Percentiles rank a stretch among this genome's conserved stretches.
phyloP scores from a whole-genome alignment of 148 eudicot species.

The Nepenthes mirabilis region DNA sequence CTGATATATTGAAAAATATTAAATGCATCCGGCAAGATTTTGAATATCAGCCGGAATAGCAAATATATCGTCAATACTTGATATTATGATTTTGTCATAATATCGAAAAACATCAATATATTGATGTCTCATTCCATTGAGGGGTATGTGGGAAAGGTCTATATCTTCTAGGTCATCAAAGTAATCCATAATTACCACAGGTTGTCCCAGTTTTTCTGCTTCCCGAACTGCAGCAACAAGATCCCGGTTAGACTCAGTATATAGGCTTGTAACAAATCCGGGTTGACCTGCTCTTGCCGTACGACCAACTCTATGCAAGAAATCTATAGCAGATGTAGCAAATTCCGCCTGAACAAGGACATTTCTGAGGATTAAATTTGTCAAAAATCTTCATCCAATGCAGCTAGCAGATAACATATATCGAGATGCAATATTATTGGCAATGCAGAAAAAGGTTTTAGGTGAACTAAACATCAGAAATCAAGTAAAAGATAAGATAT shows the following conservation, averaged over 20 bases:
- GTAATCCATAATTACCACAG: constrained; percentile 43
- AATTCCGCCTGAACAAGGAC: constrained; percentile 66
- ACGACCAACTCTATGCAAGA: constrained; percentile 92
- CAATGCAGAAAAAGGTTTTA: background rate
- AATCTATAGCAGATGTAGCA: constrained; percentile 87
- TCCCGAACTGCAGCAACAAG: constrained; percentile 85
- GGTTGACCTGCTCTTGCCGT: constrained; percentile 95
- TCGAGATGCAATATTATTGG: background rate
- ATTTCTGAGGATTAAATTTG: background rate
- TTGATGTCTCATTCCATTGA: background rate
- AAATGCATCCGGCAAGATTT: too few relatives aligned
- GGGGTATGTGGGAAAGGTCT: background rate
- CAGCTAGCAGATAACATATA: background rate
- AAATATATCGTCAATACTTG: too few relatives aligned
- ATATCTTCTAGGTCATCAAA: background rate
- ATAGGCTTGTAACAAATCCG: constrained; percentile 86
- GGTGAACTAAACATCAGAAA: too few relatives aligned
- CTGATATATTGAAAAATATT: too few relatives aligned
- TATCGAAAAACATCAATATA: too few relatives aligned
- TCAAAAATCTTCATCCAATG: background rate
- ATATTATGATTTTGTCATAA: too few relatives aligned
- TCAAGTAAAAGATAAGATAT: too few relatives aligned
- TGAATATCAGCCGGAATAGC: too few relatives aligned
- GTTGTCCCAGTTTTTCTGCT: constrained; percentile 56
- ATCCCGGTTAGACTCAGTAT: constrained; percentile 46